Base-by-base conservation (phyloP, 2,329 filamentous ascomycete species). In the Ophiocordyceps camponoti-floridani region DNA sequence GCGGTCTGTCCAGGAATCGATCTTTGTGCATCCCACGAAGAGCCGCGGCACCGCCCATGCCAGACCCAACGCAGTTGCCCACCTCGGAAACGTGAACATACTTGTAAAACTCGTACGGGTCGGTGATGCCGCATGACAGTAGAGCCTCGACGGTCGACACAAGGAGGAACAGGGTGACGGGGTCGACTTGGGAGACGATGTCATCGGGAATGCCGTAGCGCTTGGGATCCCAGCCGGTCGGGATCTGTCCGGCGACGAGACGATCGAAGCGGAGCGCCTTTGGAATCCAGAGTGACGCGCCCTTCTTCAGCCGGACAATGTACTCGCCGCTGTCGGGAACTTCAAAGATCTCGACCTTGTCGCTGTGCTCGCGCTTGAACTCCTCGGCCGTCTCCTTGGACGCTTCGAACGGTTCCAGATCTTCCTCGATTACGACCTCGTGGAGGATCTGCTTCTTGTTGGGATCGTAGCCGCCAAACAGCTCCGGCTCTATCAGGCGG, bases 81-180 rank as follows among this genome's bases (percentile, higher is more conserved):
- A 98, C 84, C 60, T 98, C 85, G 8, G 91, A 96, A 48, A 98
- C 79, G 63, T 98, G 91, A 50, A 98, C 88, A 57, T 98, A 98
- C 71, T 96, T 88, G 77, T 98, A 98, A 69, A 98, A 96, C 67
- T 98, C 91, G 60, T 96, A 98, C 18, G 91, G 93, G 60, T 98
- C 93, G 26, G 91, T 96, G 62, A 98, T 89, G 79, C 91, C 91
- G 50, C 85, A 82, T 28, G 86, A 82, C 44, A 98, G 73, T 8
- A 98, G 79, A 47, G 88, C 80, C 64, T 98, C 93, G 1, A 84
- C 86, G 42, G 88, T 94, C 45, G 85, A 93, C 42, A 96, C 88
- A 41, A 98, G 82, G 28, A 96, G 85, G 60, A 85, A 98, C 43
- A 98, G 74, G 1, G 91, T 94, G 52, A 96, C 89, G 6, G 88